Percentiles rank a stretch among this genome's conserved stretches.
Evolutionary conservation across 2,329 filamentous ascomycete genomes (phyloP).

Genomic region (Podosphaera xanthii): DNA sequence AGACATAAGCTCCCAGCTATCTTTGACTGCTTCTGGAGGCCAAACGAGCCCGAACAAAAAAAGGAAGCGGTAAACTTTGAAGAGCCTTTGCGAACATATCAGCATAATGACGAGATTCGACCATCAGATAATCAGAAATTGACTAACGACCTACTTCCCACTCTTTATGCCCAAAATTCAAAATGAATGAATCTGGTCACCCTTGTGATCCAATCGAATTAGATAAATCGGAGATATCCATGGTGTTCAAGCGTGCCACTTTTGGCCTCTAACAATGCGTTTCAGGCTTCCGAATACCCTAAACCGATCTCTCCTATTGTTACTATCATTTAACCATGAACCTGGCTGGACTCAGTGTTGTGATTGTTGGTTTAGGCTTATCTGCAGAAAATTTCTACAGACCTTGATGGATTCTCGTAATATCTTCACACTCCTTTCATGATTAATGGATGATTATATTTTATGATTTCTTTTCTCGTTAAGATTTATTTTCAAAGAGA

Average conservation of each 20-base stretch:
- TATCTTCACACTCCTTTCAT: slow-evolving; percentile 10
- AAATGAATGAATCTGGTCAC: neutral
- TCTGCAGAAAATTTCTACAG: slow-evolving; percentile 1
- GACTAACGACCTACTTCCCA: slow-evolving; percentile 6
- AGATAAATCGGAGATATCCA: neutral
- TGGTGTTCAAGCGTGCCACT: neutral
- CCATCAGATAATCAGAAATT: slow-evolving; percentile 3
- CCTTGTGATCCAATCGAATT: neutral
- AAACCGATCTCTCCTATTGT: neutral
- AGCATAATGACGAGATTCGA: neutral
- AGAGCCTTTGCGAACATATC: neutral
- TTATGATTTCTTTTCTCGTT: slow-evolving; percentile 11
- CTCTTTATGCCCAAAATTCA: neutral
- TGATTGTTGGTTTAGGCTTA: slow-evolving; percentile 1
- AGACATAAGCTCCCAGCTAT: slow-evolving; percentile 12
- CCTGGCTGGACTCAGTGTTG: neutral
- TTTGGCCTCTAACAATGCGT: neutral
- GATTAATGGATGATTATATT: slow-evolving; percentile 12
- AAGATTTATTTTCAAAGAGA: neutral
- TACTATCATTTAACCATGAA: neutral
- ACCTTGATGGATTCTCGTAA: neutral
- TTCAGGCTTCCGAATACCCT: neutral
- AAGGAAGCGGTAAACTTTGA: slow-evolving; percentile 31
- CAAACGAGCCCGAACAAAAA: slow-evolving; percentile 31
- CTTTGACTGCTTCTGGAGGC: slow-evolving; percentile 4